These are phyloP conservation scores for Pythium oligandrum DNA, from an alignment of 352 stramenopile genomes.

Conservation along the genomic window DNA sequence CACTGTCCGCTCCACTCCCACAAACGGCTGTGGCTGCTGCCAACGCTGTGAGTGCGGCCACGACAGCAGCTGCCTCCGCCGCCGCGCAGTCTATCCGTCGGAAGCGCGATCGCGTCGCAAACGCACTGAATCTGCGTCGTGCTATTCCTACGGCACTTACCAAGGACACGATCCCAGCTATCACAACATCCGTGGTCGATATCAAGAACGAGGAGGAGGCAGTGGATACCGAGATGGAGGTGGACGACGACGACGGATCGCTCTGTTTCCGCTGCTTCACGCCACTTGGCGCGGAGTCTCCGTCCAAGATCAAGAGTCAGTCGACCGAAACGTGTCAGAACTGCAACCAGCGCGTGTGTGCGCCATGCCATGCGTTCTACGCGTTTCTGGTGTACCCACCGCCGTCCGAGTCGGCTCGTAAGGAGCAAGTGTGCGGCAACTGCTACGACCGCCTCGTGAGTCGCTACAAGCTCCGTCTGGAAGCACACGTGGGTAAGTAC, in stretches of 20 bases:
- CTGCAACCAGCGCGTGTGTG: conserved; percentile 65
- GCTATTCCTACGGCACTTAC: too few relatives aligned
- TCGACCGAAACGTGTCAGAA: conserved; percentile 27
- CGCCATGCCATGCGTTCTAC: conserved; percentile 43
- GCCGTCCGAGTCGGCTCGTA: conserved; percentile 50
- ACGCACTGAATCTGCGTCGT: too few relatives aligned
- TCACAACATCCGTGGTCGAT: background rate
- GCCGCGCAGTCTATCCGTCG: too few relatives aligned
- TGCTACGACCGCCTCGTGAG: conserved; percentile 60
- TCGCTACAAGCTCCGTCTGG: conserved; percentile 64
- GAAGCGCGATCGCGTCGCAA: too few relatives aligned
- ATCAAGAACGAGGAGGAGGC: conserved; percentile 6
- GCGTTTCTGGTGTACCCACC: conserved; percentile 75
- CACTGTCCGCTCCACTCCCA: background rate
- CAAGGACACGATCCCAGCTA: too few relatives aligned
- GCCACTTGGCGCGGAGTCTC: conserved; percentile 4
- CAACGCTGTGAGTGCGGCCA: too few relatives aligned
- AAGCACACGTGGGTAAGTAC: conserved; percentile 68
- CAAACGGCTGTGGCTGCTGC: too few relatives aligned
- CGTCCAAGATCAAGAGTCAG: background rate
- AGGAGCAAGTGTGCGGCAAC: conserved; percentile 57
- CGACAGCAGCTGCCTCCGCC: too few relatives aligned
- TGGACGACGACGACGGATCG: conserved; percentile 44
- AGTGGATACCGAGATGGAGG: conserved; percentile 5
- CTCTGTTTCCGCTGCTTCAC: conserved; percentile 66